Evolutionary conservation across 306 rosid genomes (phyloP), one percentile per base, ranked within the genome.

Genomic region (Betula pendula): DNA sequence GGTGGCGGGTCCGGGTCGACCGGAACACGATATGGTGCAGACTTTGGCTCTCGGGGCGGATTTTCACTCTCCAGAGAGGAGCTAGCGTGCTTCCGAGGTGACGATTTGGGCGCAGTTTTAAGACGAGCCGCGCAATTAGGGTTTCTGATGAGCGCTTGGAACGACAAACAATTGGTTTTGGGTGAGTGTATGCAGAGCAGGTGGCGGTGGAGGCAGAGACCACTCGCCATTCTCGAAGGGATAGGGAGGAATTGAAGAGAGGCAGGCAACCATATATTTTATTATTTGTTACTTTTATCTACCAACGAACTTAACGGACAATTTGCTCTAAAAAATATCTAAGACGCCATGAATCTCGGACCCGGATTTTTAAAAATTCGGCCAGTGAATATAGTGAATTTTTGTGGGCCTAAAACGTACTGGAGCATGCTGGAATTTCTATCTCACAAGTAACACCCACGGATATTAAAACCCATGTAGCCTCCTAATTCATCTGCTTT

Each of bases 221-320:
- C 9, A 72, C 27, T 66, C 47, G 89, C 88, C 92, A 88, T 88
- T 77, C 65, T 81, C 20, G 60, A 42, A 48, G 20, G 1, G 8
- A 27, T 27, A 16, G 15, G 56, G 35, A 38, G 6, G 4, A 1
- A n/a, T 8, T 8, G 73, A 13, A 56, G 83, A 73, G 52, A 66
- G 50, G 29, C 31, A 11, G 48, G 53, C 31, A 83, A 73, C 84
- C 84, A 73, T 82, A 62, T 77, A 24, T 71, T 78, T 19, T 0
- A 3, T 31, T 38, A 49, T 2, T 25, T 1, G 42, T 38, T 38
- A 38, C 42, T 53, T 70, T 55, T 66, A 72, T 52, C 73, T 42
- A 0, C 44, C 51, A 45, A 52, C 48, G 33, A 43, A 53, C 47
- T 70, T 50, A 80, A 77, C 84, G 77, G 81, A 8, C 29, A 52